These are phyloP conservation scores for Zizania latifolia DNA, from an alignment of 176 grass and related monocot genomes.

Conservation along the genomic window DNA sequence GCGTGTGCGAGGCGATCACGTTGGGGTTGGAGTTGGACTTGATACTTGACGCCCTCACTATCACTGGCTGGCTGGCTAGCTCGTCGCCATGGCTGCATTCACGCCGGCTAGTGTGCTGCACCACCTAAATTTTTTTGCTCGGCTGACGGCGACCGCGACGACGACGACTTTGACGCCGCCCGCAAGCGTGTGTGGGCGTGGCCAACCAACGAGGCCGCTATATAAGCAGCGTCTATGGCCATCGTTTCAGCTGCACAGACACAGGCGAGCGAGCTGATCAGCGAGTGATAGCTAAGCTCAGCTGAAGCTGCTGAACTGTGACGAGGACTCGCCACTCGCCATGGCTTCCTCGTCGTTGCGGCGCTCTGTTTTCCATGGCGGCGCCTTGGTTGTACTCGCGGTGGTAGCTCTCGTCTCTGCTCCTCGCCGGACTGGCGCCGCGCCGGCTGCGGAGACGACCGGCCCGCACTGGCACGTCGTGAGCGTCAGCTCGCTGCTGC, in stretches of 20 bases:
- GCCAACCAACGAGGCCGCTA: neutral
- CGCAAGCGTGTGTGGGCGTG: neutral
- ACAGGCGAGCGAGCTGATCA: neutral
- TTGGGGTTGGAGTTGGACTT: neutral
- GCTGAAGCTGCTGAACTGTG: neutral
- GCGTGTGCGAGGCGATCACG: neutral
- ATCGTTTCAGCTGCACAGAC: neutral
- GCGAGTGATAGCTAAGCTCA: neutral
- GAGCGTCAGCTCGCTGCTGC: conserved; percentile 36
- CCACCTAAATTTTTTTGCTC: too few relatives aligned
- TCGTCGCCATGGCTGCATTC: too few relatives aligned
- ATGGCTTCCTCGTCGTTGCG: conserved; percentile 31
- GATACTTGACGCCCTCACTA: neutral
- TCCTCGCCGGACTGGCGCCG: neutral
- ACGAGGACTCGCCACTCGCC: too few relatives aligned
- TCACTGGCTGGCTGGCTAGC: neutral
- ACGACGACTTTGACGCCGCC: conserved; percentile 3
- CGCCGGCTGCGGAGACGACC: neutral
- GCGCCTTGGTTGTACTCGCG: neutral
- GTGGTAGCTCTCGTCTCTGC: neutral
- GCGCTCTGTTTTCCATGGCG: neutral
- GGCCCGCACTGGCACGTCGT: conserved; percentile 34
- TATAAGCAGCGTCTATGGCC: neutral
- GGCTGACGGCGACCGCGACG: too few relatives aligned
- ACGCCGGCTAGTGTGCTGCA: neutral